Base-by-base conservation (phyloP, 2,329 filamentous ascomycete species). In the Alternaria sp. region DNA sequence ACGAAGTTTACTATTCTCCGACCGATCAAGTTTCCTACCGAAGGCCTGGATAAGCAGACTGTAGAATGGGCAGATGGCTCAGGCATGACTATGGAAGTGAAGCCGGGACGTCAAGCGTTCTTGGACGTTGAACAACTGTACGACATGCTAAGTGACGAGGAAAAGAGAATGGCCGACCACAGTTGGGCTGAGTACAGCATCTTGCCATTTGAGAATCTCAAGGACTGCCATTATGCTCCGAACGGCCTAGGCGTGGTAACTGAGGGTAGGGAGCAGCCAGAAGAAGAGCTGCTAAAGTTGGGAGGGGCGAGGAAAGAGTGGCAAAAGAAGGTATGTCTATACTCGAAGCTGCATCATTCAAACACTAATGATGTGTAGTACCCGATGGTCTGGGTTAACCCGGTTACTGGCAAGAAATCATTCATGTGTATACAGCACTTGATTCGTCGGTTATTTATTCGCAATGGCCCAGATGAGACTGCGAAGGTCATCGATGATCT, bases 11-110 rank as follows among this genome's bases (percentile, higher is more conserved):
- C 41, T 6, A 45, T 54, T 1, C 28, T 54, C 20, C 41, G 52
- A 22, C 41, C 30, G 0, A 46, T 54, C 30, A 54, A 54, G 28
- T 54, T 46, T 14, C 52, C 52, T 8, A 36, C 18, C 0, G 18
- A 45, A 20, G 40, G 41, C 12, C 1, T 12, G 12, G 14, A 18
- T 2, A 11, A 46, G 30, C 52, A 54, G 2, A 54, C 30, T 9
- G 52, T 46, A 6, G 41, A 46, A 25, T 54, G 52, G 52, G 52
- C 52, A 28, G 41, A 54, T n/a, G 41, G 20, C 30, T 46, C 41
- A 5, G 41, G 41, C 2, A n/a, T 6, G 5, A 54, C 8, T 14
- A 40, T 54, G 41, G 30, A 46, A 27, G 41, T 40, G 0, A 38
- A 44, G 30, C 52, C 41, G 27, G 52, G 52, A 14, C 41, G 30